Conservation (phyloP, 768 basidiomycete genomes). For the Lentinula sp. region DNA sequence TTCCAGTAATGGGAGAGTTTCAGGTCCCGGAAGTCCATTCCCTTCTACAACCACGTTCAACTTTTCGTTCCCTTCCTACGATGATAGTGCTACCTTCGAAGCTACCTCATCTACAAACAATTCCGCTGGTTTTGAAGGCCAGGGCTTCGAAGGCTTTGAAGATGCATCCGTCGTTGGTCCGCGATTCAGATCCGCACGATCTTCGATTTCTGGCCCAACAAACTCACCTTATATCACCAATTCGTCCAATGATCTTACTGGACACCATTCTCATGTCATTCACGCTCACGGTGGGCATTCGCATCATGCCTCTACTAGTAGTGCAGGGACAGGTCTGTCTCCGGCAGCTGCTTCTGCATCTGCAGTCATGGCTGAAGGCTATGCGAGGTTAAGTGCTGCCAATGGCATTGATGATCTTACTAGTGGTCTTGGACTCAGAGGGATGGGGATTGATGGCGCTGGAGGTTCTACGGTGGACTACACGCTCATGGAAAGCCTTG, state of each 20-base stretch:
- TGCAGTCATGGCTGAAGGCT: constrained; percentile 67
- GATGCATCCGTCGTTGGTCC: neutral
- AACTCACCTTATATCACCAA: constrained; percentile 1
- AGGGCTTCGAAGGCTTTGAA: constrained; percentile 5
- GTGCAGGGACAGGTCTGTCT: constrained; percentile 31
- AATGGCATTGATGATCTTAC: constrained; percentile 47
- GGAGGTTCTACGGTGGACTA: constrained; percentile 40
- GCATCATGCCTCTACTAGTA: constrained; percentile 14
- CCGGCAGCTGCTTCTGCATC: constrained; percentile 60
- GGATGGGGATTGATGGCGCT: neutral
- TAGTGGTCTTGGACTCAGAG: neutral
- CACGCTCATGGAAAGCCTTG: constrained; percentile 44
- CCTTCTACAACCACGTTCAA: constrained; percentile 59
- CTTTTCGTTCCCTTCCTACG: constrained; percentile 65
- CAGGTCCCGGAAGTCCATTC: constrained; percentile 43
- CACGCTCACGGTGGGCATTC: constrained; percentile 5
- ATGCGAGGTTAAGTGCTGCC: constrained; percentile 58
- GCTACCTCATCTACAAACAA: constrained; percentile 24
- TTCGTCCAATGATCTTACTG: neutral
- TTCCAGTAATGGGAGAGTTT: constrained; percentile 12
- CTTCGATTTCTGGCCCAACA: constrained; percentile 13
- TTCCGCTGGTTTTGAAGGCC: neutral
- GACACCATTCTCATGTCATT: neutral
- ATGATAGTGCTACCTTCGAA: constrained; percentile 50
- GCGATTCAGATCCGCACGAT: constrained; percentile 12